phyloP scores from a whole-genome alignment of 148 eudicot genomes.

The Vaccinium darrowii region DNA sequence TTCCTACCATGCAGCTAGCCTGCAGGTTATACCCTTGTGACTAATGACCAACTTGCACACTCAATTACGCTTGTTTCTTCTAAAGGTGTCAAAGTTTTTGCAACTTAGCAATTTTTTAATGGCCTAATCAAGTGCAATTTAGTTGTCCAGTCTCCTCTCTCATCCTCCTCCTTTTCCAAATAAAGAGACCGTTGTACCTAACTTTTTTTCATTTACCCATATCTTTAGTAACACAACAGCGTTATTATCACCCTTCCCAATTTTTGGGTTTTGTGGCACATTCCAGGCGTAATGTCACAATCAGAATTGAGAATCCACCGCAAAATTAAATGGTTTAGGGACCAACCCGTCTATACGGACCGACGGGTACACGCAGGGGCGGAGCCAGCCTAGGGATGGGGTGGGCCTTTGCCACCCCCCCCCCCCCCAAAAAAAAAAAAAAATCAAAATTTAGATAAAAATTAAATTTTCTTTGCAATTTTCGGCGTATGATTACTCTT shows the following conservation, averaged over 20 bases:
- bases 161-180: background rate
- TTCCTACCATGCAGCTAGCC: background rate
- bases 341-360: too few relatives aligned
- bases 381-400: too few relatives aligned
- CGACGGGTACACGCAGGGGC: too few relatives aligned
- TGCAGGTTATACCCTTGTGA: background rate
- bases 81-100: background rate
- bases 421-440: too few relatives aligned
- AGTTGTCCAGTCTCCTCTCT: slow-evolving; percentile 3
- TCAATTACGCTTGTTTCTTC: background rate
- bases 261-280: background rate
- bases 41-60: background rate
- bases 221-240: background rate
- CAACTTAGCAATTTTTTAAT: background rate
- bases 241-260: background rate
- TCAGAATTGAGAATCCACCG: background rate
- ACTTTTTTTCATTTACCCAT: background rate
- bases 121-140: background rate
- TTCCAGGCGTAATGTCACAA: background rate
- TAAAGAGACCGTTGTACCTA: slow-evolving; percentile 2
- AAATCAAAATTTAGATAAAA: too few relatives aligned
- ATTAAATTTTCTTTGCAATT: too few relatives aligned
- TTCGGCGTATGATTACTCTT: too few relatives aligned
- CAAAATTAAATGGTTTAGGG: too few relatives aligned
- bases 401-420: too few relatives aligned